Evolutionary conservation across 768 basidiomycete genomes (phyloP).

Genomic region (Rhodocollybia butyracea): DNA sequence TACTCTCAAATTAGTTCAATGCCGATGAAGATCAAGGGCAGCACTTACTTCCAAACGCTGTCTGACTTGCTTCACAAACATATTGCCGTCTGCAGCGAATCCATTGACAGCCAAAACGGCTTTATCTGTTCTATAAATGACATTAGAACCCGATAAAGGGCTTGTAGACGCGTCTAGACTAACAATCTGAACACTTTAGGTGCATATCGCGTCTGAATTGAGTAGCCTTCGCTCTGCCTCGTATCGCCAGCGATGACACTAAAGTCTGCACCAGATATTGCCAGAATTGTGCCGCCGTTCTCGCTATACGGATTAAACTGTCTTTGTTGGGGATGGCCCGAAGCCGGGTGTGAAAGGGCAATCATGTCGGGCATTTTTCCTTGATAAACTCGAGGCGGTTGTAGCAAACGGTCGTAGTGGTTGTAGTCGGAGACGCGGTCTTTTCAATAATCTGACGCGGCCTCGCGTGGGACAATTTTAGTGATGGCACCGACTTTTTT

Average conservation of each 20-base stretch:
- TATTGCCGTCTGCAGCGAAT: constrained; percentile 95
- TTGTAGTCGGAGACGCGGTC: background rate
- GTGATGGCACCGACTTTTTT: background rate
- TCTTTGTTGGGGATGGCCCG: constrained; percentile 40
- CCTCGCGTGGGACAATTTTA: background rate
- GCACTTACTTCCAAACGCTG: constrained; percentile 87
- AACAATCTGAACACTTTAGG: constrained; percentile 93
- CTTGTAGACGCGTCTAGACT: constrained; percentile 25
- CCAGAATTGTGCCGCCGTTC: constrained; percentile 95
- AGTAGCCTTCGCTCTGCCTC: constrained; percentile 94
- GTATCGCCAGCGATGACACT: constrained; percentile 96
- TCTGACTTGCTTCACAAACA: constrained; percentile 95
- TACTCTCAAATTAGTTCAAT: constrained; percentile 1
- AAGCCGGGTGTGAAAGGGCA: constrained; percentile 23
- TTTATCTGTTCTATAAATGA: constrained; percentile 71
- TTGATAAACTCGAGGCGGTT: background rate
- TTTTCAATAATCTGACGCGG: constrained; percentile 3
- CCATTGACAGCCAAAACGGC: constrained; percentile 95
- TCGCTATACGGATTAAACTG: constrained; percentile 88
- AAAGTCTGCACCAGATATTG: constrained; percentile 92
- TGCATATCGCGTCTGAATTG: constrained; percentile 95
- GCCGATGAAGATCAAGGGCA: background rate
- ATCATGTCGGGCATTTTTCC: constrained; percentile 36
- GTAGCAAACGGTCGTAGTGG: background rate
- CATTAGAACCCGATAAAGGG: background rate